Base-by-base conservation (phyloP, 495 filamentous ascomycete species). In the Darksidea phi region DNA sequence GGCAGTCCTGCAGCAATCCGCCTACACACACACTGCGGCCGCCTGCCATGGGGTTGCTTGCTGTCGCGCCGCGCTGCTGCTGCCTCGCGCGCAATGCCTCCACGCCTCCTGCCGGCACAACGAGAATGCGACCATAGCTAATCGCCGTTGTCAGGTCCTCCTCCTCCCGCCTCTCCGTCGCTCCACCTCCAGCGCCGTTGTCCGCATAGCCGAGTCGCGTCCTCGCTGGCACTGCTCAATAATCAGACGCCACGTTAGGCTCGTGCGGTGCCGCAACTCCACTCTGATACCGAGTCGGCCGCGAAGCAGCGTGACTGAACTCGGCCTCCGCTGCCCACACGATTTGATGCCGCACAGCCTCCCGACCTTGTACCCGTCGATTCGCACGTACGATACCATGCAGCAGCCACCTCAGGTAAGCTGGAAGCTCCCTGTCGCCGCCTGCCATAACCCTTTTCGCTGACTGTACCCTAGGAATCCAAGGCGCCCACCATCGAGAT, bases 381-480 rank as follows among this genome's bases (percentile, higher is more conserved):
- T 66, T 45, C 63, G 51, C 46, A 57, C 49, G 43, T 66, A 64
- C 48, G 34, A 56, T 24, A 58, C 46, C 64, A 67, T 63, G 59
- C 53, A 63, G 45, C 59, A 59, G 54, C 54, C 54, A n/a, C 42
- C 65, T 61, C 65, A 68, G 61, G 65, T 68, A 68, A 64, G 65
- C 61, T 59, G 42, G 38, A 32, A 51, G 17, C 23, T 18, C 37
- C 26, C 48, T 12, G 21, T 26, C 32, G 48, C 49, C 51, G 43
- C 63, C 54, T 48, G 36, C 48, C 36, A 20, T 4, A n/a, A 18
- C 18, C 7, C 17, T 24, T 18, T 42, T 6, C 61, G 65, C 65
- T 68, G 60, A 68, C 65, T 56, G 50, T 60, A 24, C 55, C 48
- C 28, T 32, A 68, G 66, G 56, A 68, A 20, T 54, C 47, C 48